Base-by-base conservation (phyloP, 2,329 filamentous ascomycete species). In the Aspergillus intermedius region DNA sequence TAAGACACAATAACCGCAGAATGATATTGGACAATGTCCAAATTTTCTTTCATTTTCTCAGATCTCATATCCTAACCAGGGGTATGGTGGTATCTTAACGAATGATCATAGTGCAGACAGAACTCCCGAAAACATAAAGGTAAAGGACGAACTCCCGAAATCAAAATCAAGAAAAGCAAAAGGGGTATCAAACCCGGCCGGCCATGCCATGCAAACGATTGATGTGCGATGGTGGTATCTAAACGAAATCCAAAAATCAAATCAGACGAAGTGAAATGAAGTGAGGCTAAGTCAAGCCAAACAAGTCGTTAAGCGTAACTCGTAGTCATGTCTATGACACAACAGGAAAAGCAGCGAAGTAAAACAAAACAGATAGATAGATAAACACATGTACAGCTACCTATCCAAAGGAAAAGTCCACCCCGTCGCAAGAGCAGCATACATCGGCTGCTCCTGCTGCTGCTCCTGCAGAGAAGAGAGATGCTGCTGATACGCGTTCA, bases 401-500 rank as follows among this genome's bases (percentile, higher is more conserved):
- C 34, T 35, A 35, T 51, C 54, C 44, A 49, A 57, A 6, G 53
- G 47, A 42, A 54, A 60, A 30, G 45, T 23, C 58, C 61, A 63
- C 39, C 50, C 51, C 17, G 52, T 30, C 21, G 55, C 25, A 44
- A 56, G 45, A 40, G 43, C 34, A 5, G 49, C 40, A 42, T 53
- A 56, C 28, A 57, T 30, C 12, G 53, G 25, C 37, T 40, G 37
- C 17, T 40, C 17, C 17, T 37, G 34, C 34, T 37, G 34, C 9
- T 37, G 34, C 17, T 2, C 41, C 45, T 15, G 54, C 47, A 15
- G 51, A 55, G 37, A 10, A 35, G 34, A 35, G 22, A 40, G 37
- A 28, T 59, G 59, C 15, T 49, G 58, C 9, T 52, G 53, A 44
- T 60, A 65, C 21, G 61, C 57, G 12, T 48, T 47, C 23, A 64